Evolutionary conservation across 192 early-diverging fungal species (phyloP).

Genomic region (Podila epicladia): DNA sequence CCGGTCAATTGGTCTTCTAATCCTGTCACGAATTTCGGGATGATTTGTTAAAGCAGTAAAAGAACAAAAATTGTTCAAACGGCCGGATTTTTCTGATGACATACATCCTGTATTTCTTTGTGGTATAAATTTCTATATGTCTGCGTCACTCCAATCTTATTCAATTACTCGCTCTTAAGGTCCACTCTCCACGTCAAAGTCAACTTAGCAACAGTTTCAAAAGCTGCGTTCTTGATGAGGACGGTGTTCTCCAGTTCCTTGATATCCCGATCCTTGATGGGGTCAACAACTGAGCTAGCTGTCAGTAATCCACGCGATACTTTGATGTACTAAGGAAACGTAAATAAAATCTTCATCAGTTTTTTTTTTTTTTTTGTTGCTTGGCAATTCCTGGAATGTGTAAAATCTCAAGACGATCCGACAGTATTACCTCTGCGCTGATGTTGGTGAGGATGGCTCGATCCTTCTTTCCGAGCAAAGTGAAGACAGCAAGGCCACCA

Average conservation of each 20-base stretch:
- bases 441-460: conserved; percentile 58
- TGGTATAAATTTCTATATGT: background rate
- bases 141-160: background rate
- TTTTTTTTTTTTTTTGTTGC: too few relatives aligned
- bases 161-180: conserved; percentile 39
- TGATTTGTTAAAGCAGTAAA: too few relatives aligned
- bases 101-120: too few relatives aligned
- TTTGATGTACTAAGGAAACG: conserved; percentile 31
- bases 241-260: conserved; percentile 53
- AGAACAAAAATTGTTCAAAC: too few relatives aligned
- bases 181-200: conserved; percentile 58
- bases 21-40: too few relatives aligned
- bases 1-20: too few relatives aligned
- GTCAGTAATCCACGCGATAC: conserved; percentile 43
- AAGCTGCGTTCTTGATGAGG: conserved; percentile 58
- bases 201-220: conserved; percentile 59
- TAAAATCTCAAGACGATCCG: too few relatives aligned
- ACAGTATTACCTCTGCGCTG: conserved; percentile 57
- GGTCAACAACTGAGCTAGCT: conserved; percentile 37
- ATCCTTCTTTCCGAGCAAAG: conserved; percentile 57
- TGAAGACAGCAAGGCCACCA: conserved; percentile 60
- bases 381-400: too few relatives aligned
- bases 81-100: too few relatives aligned
- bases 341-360: background rate
- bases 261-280: conserved; percentile 37